A percentile compares a stretch with the other conserved stretches of the same genome.
These are phyloP conservation scores for Aspergillus steynii DNA, from an alignment of 495 filamentous ascomycete species.

Conservation along the genomic window DNA sequence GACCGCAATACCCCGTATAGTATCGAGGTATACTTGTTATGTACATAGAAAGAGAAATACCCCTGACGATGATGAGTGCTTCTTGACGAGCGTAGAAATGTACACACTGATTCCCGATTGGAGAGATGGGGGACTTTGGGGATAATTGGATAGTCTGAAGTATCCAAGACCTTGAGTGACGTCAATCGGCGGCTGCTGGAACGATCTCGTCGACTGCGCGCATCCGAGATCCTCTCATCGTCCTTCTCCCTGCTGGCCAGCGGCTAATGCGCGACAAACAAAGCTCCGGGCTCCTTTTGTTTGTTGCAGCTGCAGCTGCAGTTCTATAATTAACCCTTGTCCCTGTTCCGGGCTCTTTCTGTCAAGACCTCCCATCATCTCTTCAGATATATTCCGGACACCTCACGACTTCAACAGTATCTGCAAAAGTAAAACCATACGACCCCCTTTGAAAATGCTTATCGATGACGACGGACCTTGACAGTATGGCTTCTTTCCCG, in stretches of 20 bases:
- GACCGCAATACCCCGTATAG: background rate
- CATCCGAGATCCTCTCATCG: slow-evolving; percentile 5
- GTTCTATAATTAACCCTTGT: background rate
- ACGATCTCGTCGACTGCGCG: slow-evolving; percentile 20
- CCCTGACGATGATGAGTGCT: background rate
- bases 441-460: background rate
- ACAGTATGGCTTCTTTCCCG: background rate
- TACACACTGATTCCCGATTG: no score
- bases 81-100: background rate
- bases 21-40: slow-evolving; percentile 19
- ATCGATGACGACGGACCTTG: background rate
- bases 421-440: background rate
- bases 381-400: background rate
- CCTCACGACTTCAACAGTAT: background rate
- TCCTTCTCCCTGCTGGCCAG: background rate
- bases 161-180: slow-evolving; percentile 18
- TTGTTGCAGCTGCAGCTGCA: background rate
- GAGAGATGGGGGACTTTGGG: no score
- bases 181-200: slow-evolving; percentile 36
- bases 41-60: slow-evolving; percentile 22
- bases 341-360: background rate
- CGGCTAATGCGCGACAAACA: background rate
- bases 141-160: no score
- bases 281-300: background rate
- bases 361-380: no score